Evolutionary conservation across 2,329 filamentous ascomycete species (phyloP).

Genomic region (Colletotrichum sp.): DNA sequence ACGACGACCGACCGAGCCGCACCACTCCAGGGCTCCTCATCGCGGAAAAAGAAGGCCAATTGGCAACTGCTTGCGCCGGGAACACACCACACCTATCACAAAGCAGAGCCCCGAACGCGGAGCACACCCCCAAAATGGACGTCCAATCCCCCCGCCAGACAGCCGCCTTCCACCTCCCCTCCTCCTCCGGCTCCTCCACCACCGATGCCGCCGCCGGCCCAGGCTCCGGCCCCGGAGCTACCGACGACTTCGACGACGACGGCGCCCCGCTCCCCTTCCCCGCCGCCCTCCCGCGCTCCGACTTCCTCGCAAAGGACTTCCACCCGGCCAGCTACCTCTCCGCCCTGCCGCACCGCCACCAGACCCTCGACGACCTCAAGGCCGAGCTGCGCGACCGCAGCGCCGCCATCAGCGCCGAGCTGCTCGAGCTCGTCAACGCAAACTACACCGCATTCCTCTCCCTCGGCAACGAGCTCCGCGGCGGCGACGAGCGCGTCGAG

Average conservation of each 20-base stretch:
- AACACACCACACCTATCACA: background rate
- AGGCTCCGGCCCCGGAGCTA: constrained; percentile 34
- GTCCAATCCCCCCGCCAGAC: constrained; percentile 16
- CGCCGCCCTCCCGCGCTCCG: constrained; percentile 77
- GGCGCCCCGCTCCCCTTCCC: constrained; percentile 86
- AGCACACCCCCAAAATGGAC: constrained; percentile 30
- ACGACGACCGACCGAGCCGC: constrained; percentile 12
- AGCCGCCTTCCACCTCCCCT: constrained; percentile 45
- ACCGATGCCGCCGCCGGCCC: constrained; percentile 36
- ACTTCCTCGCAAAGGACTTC: constrained; percentile 82
- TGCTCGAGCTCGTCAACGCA: constrained; percentile 92
- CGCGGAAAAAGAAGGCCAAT: background rate
- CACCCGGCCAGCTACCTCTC: constrained; percentile 82
- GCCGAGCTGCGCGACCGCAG: constrained; percentile 83
- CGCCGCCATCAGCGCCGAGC: constrained; percentile 80
- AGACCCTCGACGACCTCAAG: constrained; percentile 93
- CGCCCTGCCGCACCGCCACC: constrained; percentile 83
- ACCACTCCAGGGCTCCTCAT: background rate
- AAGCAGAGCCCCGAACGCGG: background rate
- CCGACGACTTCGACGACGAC: constrained; percentile 51
- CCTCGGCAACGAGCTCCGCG: constrained; percentile 79
- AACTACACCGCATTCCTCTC: constrained; percentile 94
- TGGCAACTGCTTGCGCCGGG: constrained; percentile 22
- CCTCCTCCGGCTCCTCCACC: constrained; percentile 42
- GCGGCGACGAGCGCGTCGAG: constrained; percentile 90